These are phyloP conservation scores for Fusarium pilosicola DNA, from an alignment of 2,329 filamentous ascomycete genomes.

Conservation along the genomic window DNA sequence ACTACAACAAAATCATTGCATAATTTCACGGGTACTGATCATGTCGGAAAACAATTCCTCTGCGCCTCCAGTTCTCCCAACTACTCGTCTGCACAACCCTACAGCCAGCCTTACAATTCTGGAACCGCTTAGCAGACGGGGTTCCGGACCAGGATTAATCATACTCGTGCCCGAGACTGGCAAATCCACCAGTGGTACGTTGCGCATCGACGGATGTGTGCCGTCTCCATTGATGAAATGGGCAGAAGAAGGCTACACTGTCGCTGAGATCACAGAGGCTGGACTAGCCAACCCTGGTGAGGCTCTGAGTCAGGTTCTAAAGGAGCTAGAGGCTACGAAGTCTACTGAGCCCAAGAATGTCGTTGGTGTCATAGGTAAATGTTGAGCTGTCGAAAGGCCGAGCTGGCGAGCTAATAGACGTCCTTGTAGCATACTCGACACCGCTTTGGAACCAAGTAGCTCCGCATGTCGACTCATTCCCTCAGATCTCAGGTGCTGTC, in stretches of 20 bases:
- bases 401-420: neutral
- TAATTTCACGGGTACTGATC: neutral
- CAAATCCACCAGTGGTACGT: constrained; percentile 26
- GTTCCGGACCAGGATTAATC: constrained; percentile 47
- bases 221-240: constrained; percentile 71
- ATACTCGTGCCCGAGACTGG: constrained; percentile 38
- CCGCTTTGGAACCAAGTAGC: constrained; percentile 33
- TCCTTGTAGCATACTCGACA: constrained; percentile 12
- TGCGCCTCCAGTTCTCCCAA: neutral
- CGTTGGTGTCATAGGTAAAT: constrained; percentile 51
- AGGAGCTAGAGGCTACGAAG: constrained; percentile 26
- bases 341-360: constrained; percentile 46
- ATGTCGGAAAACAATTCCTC: neutral
- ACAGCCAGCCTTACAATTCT: neutral
- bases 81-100: neutral
- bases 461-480: neutral
- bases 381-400: rapidly evolving
- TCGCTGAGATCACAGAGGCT: constrained; percentile 50
- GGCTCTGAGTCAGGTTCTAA: constrained; percentile 3
- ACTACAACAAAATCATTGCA: neutral
- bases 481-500: neutral
- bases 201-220: constrained; percentile 46
- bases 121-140: neutral
- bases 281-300: neutral
- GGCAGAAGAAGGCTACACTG: constrained; percentile 76